These are phyloP conservation scores for Colletotrichum trifolii DNA, from an alignment of 2,329 filamentous ascomycete species.

Conservation along the genomic window DNA sequence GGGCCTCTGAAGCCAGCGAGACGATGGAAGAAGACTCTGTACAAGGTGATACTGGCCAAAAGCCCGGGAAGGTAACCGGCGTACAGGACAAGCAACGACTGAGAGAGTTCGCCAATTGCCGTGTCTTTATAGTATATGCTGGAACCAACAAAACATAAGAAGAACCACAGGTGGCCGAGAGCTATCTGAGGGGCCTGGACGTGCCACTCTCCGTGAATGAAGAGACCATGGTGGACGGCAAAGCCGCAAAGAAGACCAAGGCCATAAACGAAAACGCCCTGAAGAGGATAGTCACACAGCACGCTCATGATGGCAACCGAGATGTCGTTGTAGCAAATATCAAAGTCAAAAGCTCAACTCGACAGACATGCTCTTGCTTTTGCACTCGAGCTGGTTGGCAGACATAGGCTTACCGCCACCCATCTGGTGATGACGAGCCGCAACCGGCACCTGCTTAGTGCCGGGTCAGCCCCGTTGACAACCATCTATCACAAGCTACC, in stretches of 20 bases:
- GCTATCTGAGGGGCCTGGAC: conserved; percentile 39
- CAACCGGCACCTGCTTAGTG: not conserved
- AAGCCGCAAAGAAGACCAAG: conserved; percentile 31
- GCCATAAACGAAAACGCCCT: conserved; percentile 10
- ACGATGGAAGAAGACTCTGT: conserved; percentile 53
- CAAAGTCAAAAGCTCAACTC: not conserved
- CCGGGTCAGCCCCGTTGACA: conserved; percentile 5
- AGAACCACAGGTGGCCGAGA: conserved; percentile 30
- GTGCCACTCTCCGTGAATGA: conserved; percentile 43
- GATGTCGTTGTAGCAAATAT: conserved; percentile 10
- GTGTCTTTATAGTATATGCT: conserved; percentile 24
- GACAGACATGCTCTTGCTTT: conserved; percentile 12
- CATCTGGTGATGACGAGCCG: no score
- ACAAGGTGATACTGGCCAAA: conserved; percentile 48
- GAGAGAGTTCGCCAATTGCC: conserved; percentile 15
- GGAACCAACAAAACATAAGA: conserved; percentile 22
- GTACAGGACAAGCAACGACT: conserved; percentile 18
- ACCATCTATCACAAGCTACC: not conserved
- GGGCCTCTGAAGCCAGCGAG: conserved; percentile 51
- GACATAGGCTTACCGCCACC: no score
- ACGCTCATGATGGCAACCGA: conserved; percentile 21
- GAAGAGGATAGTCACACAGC: conserved; percentile 1
- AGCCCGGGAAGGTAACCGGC: conserved; percentile 35
- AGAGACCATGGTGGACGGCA: conserved; percentile 35
- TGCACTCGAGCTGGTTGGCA: conserved; percentile 3